A percentile compares a stretch with the other conserved stretches of the same genome.
These are phyloP conservation scores for Ceratocystis cacaofunesta DNA, from an alignment of 2,329 filamentous ascomycete genomes.

Conservation along the genomic window DNA sequence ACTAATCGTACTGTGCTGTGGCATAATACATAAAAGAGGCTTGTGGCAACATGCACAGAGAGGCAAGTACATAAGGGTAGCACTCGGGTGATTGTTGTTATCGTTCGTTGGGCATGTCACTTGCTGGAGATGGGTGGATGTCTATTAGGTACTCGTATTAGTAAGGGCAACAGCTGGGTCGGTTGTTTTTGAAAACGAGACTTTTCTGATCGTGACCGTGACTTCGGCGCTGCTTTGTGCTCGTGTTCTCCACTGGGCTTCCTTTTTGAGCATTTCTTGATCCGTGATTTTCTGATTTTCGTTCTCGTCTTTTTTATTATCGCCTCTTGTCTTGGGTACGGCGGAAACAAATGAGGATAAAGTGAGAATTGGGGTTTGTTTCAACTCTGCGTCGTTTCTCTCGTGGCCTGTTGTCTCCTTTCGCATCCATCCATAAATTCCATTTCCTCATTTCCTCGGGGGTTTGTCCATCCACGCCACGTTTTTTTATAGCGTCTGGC, in stretches of 20 bases:
- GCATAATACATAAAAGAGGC: not conserved
- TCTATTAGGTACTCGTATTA: not conserved
- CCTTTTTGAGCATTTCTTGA: not conserved
- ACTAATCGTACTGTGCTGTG: not conserved
- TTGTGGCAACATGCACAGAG: not conserved
- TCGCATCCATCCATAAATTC: too few species aligned
- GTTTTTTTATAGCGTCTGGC: too few species aligned
- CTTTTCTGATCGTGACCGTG: slow-evolving; percentile 7
- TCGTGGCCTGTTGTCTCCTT: too few species aligned
- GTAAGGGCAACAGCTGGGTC: not conserved
- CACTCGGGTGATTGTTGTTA: not conserved
- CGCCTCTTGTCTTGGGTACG: too few species aligned
- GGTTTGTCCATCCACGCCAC: too few species aligned
- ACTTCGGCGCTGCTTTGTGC: not conserved
- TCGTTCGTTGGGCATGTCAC: not conserved
- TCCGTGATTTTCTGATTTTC: too few species aligned
- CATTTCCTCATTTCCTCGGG: too few species aligned
- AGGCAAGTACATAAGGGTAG: not conserved
- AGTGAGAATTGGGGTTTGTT: too few species aligned
- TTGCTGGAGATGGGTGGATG: not conserved
- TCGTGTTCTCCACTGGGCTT: not conserved
- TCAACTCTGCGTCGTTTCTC: too few species aligned
- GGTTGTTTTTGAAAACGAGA: not conserved
- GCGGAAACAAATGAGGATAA: too few species aligned
- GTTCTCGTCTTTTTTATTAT: too few species aligned